Base-by-base conservation (phyloP, 2,329 filamentous ascomycete species). In the Hysterium pulicare region DNA sequence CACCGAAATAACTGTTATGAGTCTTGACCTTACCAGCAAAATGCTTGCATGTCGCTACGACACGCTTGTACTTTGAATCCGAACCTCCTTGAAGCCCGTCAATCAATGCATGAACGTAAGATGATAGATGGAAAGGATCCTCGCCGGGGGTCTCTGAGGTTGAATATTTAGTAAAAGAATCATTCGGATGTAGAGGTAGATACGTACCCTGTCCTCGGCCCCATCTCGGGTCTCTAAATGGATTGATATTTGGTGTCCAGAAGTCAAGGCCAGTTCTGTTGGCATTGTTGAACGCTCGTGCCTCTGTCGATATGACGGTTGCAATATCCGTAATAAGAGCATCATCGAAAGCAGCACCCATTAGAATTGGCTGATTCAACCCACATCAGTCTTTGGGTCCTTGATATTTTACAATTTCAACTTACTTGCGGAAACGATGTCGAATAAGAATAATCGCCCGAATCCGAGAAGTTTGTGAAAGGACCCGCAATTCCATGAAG, bases 171-270 rank as follows among this genome's bases (percentile, higher is more conserved):
- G 17, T 37, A 19, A 17, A 23, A 13, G 26, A 34, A 11, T 22
- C 22, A 17, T 20, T 32, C 17, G 28, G 33, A 19, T 20, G 19
- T 34, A 5, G 19, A 5, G 4, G 33, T 20, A 34, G 33, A 15
- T 34, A 34, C 33, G n/a, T 30, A 19, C 21, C 78, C 47, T 76
- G 72, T 0, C 80, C 81, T 7, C 81, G 68, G 1, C 81, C 81
- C 81, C 80, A 82, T 20, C 82, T 68, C 0, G 81, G 81, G 53
- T 83, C 80, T 28, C 75, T 75, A 66, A 78, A 85, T 0, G 78
- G 73, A 52, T 84, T 85, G 59, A 86, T 81, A 53, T 85, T 84
- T 0, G 83, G 83, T 0, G 83, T 82, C 76, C 79, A 84, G 55
- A 72, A 82, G 56, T 83, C 57, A 2, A 64, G 57, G 0, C 77